Evolutionary conservation across 371 early-diverging fungal genomes (phyloP).

Genomic region (Parasitella parasitica): DNA sequence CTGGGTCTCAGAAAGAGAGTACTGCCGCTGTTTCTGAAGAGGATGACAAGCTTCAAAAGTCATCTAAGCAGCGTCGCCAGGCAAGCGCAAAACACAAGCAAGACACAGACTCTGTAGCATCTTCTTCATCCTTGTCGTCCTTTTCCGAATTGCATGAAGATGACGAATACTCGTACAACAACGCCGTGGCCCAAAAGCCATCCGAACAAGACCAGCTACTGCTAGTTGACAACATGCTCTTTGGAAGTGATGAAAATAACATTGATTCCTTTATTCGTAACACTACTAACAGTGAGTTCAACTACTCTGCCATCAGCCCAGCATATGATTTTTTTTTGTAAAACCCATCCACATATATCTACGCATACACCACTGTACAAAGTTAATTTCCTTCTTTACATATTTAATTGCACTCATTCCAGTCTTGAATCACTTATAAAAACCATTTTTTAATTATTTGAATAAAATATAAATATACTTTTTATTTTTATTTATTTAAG

Average conservation of each 20-base stretch:
- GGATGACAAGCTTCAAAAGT: background rate
- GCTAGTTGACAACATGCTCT: background rate
- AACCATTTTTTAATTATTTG: background rate
- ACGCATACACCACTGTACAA: background rate
- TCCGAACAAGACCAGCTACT: background rate
- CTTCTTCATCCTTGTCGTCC: background rate
- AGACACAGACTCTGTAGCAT: constrained; percentile 5
- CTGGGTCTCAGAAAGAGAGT: constrained; percentile 9
- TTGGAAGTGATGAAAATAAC: background rate
- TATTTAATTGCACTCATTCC: background rate
- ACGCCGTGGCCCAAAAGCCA: background rate
- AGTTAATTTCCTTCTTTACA: background rate
- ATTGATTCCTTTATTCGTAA: background rate
- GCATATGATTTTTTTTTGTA: constrained; percentile 6
- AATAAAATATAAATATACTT: background rate
- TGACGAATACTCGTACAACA: background rate
- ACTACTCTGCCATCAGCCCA: background rate
- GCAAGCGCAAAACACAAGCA: background rate
- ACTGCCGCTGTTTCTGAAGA: background rate
- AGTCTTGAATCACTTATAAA: background rate
- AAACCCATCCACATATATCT: background rate
- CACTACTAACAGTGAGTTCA: background rate
- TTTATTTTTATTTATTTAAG: background rate
- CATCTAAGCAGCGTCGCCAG: background rate
- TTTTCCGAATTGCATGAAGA: background rate